phyloP scores from a whole-genome alignment of 208 protist species.

The Wallacemonas collosoma region DNA sequence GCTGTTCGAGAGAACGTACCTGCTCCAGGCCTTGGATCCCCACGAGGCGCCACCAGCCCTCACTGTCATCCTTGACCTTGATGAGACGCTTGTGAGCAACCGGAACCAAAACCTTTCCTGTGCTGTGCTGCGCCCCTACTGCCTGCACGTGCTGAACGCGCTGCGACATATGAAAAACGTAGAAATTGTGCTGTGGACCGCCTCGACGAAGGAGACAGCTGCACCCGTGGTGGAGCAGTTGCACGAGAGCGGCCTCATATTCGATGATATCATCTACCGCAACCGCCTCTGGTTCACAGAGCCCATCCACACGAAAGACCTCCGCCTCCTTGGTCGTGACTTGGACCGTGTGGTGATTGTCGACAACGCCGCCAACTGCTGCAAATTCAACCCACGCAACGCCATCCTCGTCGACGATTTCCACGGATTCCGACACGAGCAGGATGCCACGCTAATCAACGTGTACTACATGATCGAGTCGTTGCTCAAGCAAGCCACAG shows the following conservation, averaged over 20 bases:
- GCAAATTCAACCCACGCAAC: slow-evolving; percentile 88
- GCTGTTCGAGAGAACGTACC: slow-evolving; percentile 55
- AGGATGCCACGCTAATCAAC: slow-evolving; percentile 85
- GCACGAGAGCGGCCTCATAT: slow-evolving; percentile 67
- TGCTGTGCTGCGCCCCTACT: slow-evolving; percentile 87
- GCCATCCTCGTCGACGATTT: slow-evolving; percentile 90
- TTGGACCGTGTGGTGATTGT: slow-evolving; percentile 89
- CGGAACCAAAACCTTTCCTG: slow-evolving; percentile 47
- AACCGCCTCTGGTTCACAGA: slow-evolving; percentile 92
- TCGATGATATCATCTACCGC: slow-evolving; percentile 90
- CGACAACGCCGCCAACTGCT: slow-evolving; percentile 92
- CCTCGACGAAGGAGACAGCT: slow-evolving; percentile 90
- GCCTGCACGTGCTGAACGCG: slow-evolving; percentile 84
- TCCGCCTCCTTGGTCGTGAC: slow-evolving; percentile 90
- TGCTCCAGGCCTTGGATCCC: slow-evolving; percentile 58
- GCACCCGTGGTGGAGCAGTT: slow-evolving; percentile 83
- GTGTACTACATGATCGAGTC: slow-evolving; percentile 89
- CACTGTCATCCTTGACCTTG: slow-evolving; percentile 91
- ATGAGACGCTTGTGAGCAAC: slow-evolving; percentile 93
- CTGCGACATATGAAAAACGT: slow-evolving; percentile 82
- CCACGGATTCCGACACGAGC: slow-evolving; percentile 53
- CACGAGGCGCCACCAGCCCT: slow-evolving; percentile 59
- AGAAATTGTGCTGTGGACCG: slow-evolving; percentile 94
- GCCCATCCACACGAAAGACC: slow-evolving; percentile 91
- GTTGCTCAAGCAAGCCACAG: slow-evolving; percentile 46